phyloP scores from a whole-genome alignment of 1,284 basidiomycete species.

The Pyrrhoderma lamaoense region DNA sequence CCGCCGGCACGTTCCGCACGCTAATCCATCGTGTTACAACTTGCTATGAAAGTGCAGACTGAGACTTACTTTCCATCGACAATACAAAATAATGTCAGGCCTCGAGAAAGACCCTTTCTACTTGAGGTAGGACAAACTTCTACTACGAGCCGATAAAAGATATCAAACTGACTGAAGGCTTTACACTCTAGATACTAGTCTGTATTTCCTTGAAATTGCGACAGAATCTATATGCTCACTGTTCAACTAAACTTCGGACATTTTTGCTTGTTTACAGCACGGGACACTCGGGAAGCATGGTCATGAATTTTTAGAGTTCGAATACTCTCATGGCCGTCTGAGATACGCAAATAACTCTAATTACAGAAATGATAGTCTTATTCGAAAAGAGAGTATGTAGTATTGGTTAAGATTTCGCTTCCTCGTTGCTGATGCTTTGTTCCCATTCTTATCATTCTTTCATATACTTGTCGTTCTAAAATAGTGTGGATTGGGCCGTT shows the following conservation, averaged over 20 bases:
- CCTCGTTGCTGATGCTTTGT: neutral
- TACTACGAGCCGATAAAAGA: slow-evolving; percentile 1
- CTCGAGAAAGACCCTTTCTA: slow-evolving; percentile 73
- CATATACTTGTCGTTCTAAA: neutral
- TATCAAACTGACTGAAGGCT: neutral
- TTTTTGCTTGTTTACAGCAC: slow-evolving; percentile 48
- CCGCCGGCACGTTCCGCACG: too few relatives aligned
- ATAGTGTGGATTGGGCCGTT: slow-evolving; percentile 94
- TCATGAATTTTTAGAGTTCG: slow-evolving; percentile 97
- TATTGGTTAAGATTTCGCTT: neutral
- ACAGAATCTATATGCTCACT: slow-evolving; percentile 2
- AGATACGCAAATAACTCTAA: slow-evolving; percentile 99
- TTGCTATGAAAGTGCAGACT: too few relatives aligned
- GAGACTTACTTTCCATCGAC: neutral
- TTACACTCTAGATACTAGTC: slow-evolving; percentile 80
- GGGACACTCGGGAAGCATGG: slow-evolving; percentile 95
- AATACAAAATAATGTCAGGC: slow-evolving; percentile 35
- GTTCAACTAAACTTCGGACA: neutral
- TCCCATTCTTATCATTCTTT: slow-evolving; percentile 8
- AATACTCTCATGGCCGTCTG: slow-evolving; percentile 92
- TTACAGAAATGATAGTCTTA: slow-evolving; percentile 94
- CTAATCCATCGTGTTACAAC: too few relatives aligned
- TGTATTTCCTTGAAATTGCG: slow-evolving; percentile 25
- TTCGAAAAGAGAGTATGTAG: slow-evolving; percentile 93
- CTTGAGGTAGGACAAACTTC: slow-evolving; percentile 52